These are phyloP conservation scores for Aspergillus udagawae DNA, from an alignment of 2,329 filamentous ascomycete genomes.

Conservation along the genomic window DNA sequence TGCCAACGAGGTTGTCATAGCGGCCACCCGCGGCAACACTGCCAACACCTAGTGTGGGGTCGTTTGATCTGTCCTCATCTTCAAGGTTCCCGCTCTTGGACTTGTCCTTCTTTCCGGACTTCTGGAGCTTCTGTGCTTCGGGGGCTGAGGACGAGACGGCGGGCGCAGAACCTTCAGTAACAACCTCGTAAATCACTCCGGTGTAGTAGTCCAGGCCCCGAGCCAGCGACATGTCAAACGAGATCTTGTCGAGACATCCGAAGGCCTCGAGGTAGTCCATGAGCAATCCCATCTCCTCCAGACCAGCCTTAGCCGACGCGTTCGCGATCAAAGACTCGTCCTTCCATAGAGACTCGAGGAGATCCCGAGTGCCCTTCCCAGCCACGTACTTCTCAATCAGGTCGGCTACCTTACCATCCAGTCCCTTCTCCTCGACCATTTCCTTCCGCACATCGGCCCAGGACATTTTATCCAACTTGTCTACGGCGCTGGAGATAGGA, in stretches of 20 bases:
- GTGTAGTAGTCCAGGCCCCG: constrained; percentile 93
- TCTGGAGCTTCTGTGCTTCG: constrained; percentile 31
- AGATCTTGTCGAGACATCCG: constrained; percentile 67
- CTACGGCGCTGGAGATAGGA: constrained; percentile 85
- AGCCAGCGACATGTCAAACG: constrained; percentile 85
- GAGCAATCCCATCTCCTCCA: constrained; percentile 75
- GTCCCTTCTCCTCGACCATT: constrained; percentile 89
- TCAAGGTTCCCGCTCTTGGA: constrained; percentile 48
- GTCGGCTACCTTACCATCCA: constrained; percentile 73
- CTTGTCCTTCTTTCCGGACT: constrained; percentile 43
- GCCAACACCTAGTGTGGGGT: constrained; percentile 78
- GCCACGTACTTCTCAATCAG: constrained; percentile 83
- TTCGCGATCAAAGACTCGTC: constrained; percentile 69
- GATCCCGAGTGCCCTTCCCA: constrained; percentile 68
- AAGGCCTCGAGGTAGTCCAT: constrained; percentile 80
- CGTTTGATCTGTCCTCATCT: constrained; percentile 68
- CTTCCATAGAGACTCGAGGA: constrained; percentile 65
- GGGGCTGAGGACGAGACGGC: constrained; percentile 39
- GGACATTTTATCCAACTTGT: constrained; percentile 90
- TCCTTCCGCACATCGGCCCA: constrained; percentile 88
- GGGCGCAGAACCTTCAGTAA: constrained; percentile 73
- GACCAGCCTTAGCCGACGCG: constrained; percentile 69
- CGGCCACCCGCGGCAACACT: constrained; percentile 85
- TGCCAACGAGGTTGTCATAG: constrained; percentile 89
- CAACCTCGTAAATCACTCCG: constrained; percentile 82